These are phyloP conservation scores for Nepenthes mirabilis DNA, from an alignment of 148 eudicot genomes.

Conservation along the genomic window DNA sequence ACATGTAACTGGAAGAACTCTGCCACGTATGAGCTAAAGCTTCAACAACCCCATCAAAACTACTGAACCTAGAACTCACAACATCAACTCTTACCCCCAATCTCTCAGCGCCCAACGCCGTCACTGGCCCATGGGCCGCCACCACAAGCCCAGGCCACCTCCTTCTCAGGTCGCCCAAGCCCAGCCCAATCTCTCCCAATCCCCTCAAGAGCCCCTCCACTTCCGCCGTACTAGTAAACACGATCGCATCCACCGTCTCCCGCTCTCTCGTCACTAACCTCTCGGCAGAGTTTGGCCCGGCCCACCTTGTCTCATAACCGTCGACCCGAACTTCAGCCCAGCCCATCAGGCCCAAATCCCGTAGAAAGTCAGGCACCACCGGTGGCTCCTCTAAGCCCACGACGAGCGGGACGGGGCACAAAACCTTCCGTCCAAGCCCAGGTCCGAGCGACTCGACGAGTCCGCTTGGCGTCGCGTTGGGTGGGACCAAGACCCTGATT, in stretches of 20 bases:
- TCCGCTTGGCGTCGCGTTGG: conserved; percentile 41
- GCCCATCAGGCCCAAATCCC: conserved; percentile 25
- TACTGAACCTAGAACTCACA: conserved; percentile 50
- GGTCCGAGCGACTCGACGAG: conserved; percentile 47
- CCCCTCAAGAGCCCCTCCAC: conserved; percentile 82
- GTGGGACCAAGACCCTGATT: conserved; percentile 42
- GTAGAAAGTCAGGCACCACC: conserved; percentile 47
- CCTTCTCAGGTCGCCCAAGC: conserved; percentile 44
- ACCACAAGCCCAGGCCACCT: conserved; percentile 48
- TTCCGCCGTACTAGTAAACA: conserved; percentile 79
- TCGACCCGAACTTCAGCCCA: conserved; percentile 46
- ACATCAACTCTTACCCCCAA: conserved; percentile 73
- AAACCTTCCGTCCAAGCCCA: conserved; percentile 33
- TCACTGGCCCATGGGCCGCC: conserved; percentile 83
- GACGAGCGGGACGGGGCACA: conserved; percentile 67
- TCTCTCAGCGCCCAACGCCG: conserved; percentile 70
- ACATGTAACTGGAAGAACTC: background rate
- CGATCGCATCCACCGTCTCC: conserved; percentile 39
- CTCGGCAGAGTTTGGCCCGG: conserved; percentile 39
- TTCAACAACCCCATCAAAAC: conserved; percentile 64
- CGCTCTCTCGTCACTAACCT: conserved; percentile 18
- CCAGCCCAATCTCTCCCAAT: conserved; percentile 39
- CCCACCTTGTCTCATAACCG: conserved; percentile 68
- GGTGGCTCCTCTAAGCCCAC: conserved; percentile 59
- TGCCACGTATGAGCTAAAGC: conserved; percentile 32